A percentile compares a stretch with the other conserved stretches of the same genome.
Evolutionary conservation across 345 rosid species (phyloP).

Genomic region (Cochlearia excelsa): DNA sequence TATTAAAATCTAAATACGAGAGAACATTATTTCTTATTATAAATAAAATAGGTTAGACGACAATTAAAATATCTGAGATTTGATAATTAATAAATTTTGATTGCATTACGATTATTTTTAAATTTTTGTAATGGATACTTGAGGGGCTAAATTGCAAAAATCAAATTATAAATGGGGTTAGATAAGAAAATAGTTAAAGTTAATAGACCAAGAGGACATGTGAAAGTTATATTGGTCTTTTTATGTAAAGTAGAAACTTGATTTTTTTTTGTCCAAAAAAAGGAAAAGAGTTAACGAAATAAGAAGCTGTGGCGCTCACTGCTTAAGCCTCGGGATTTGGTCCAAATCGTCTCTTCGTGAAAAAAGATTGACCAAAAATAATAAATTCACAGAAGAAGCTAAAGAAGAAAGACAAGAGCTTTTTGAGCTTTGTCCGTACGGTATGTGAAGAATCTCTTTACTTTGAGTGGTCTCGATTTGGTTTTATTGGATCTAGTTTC

Average conservation of each 20-base stretch:
- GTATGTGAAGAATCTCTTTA: conserved; percentile 21
- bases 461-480: conserved; percentile 5
- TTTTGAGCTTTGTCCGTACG: conserved; percentile 16
- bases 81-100: conserved; percentile 7
- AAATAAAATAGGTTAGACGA: conserved; percentile 6
- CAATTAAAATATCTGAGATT: conserved; percentile 15
- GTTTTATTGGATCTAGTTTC: conserved; percentile 28
- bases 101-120: not conserved
- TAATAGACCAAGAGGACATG: not conserved
- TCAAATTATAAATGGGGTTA: not conserved
- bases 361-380: conserved; percentile 28
- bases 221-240: conserved; percentile 23
- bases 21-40: too few relatives aligned
- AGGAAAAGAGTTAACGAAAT: conserved; percentile 8
- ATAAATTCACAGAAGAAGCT: not conserved
- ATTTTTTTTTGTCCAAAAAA: conserved; percentile 3
- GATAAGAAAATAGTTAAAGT: conserved; percentile 5
- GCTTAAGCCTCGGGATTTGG: conserved; percentile 36
- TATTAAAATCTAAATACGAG: not conserved
- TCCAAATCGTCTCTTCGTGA: conserved; percentile 29
- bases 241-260: conserved; percentile 18
- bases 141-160: conserved; percentile 16
- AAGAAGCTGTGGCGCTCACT: conserved; percentile 33
- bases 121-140: not conserved
- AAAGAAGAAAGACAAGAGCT: not conserved